Evolutionary conservation across 225 moss, liverwort and hornwort genomes (phyloP).

Genomic region (Pseudisothecium myosuroides): DNA sequence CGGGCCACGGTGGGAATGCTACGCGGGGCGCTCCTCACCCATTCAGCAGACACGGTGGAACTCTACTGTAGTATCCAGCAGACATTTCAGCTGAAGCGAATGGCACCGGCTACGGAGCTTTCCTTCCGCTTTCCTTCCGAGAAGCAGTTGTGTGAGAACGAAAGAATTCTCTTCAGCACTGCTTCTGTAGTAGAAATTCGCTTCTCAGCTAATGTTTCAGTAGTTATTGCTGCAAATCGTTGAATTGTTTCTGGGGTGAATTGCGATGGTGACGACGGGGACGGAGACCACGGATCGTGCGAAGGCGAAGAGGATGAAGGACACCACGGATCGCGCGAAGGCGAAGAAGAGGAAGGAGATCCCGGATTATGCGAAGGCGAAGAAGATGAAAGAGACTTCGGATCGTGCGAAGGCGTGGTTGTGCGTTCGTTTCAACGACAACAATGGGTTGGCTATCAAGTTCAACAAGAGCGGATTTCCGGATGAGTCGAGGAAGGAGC

Average conservation of each 20-base stretch:
- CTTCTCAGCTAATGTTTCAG: not conserved
- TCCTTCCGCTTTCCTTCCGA: too few relatives aligned
- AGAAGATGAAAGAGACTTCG: not conserved
- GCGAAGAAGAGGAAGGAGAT: not conserved
- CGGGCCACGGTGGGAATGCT: too few relatives aligned
- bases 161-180: not conserved
- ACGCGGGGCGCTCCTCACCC: too few relatives aligned
- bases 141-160: not conserved
- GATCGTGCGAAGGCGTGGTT: too few relatives aligned
- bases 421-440: not conserved
- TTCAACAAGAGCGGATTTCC: not conserved
- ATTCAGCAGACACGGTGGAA: too few relatives aligned
- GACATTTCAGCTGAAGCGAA: too few relatives aligned
- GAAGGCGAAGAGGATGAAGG: not conserved
- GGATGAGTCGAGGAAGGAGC: not conserved
- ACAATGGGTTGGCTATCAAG: accelerated
- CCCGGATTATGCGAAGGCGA: too few relatives aligned
- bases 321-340: too few relatives aligned
- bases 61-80: too few relatives aligned
- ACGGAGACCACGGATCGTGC: too few relatives aligned
- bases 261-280: not conserved
- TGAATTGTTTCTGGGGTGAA: too few relatives aligned
- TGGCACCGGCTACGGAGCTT: too few relatives aligned
- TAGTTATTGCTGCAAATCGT: not conserved
- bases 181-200: not conserved